Conservation (phyloP, 1,284 basidiomycete species). For the Irpex sp. region DNA sequence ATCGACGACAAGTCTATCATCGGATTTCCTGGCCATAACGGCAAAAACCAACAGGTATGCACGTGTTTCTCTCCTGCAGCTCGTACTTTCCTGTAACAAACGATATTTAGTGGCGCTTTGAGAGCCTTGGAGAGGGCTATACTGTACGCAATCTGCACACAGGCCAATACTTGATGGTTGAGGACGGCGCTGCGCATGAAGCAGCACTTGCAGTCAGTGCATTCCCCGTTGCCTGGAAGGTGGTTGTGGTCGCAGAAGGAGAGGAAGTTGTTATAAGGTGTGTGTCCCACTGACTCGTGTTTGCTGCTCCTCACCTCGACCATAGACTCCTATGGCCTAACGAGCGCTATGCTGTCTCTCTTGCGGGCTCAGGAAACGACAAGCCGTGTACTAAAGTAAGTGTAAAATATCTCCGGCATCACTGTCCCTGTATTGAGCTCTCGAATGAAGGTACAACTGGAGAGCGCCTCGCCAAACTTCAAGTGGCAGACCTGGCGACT, state of each 20-base stretch:
- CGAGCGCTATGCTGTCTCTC: slow-evolving; percentile 20
- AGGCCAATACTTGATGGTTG: slow-evolving; percentile 39
- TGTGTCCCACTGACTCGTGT: neutral
- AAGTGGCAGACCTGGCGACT: slow-evolving; percentile 23
- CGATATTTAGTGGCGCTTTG: slow-evolving; percentile 42
- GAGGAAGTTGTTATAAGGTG: slow-evolving; percentile 20
- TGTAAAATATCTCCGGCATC: neutral
- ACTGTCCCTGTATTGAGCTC: neutral
- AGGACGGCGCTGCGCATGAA: slow-evolving; percentile 34
- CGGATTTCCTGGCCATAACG: slow-evolving; percentile 41
- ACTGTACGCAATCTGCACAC: slow-evolving; percentile 37
- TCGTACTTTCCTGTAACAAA: neutral
- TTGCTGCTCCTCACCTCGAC: neutral
- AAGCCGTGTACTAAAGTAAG: slow-evolving; percentile 21
- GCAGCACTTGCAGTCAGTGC: slow-evolving; percentile 26
- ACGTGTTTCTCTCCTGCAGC: slow-evolving; percentile 7
- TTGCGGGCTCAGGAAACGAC: slow-evolving; percentile 19
- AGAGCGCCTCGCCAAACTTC: slow-evolving; percentile 13
- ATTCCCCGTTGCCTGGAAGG: slow-evolving; percentile 27
- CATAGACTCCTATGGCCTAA: slow-evolving; percentile 24
- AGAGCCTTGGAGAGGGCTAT: slow-evolving; percentile 36
- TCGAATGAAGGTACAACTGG: slow-evolving; percentile 18
- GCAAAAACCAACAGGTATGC: slow-evolving; percentile 46
- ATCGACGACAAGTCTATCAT: slow-evolving; percentile 44
- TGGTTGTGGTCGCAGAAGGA: slow-evolving; percentile 15